Base-by-base conservation (phyloP, 352 stramenopile genomes). In the Globisporangium spiculum region DNA sequence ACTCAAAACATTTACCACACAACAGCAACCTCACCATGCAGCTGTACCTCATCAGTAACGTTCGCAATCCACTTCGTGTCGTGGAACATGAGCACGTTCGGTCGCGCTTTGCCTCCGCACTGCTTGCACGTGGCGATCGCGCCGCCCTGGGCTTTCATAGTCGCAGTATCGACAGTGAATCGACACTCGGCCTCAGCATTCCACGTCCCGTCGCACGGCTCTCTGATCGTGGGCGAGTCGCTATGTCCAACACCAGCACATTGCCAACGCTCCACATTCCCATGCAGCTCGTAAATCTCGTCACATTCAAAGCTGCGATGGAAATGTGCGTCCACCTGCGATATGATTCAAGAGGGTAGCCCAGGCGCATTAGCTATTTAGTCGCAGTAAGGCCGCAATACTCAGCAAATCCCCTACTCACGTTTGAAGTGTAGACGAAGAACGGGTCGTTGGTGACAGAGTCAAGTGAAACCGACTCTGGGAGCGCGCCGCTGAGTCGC, bases 401-500 rank as follows among this genome's bases (percentile, higher is more conserved):
- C 12, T 46, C 38, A 46, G 38, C 38, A 46, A 20, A 46, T 46
- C 12, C 14, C 10, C 38, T 46, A 55, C 73, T 54, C 73, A 97
- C 91, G 75, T 98, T 98, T 7, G 88, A 97, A 1, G 91, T 98
- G 76, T 96, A 98, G 70, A 96, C 61, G 69, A 97, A 98, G 71
- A 97, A 98, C 16, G 87, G 86, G 16, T 84, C 77, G 60, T 70
- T 79, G 3, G 84, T 85, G 46, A 90, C 71, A 9, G 62, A 66
- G 36, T 77, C 60, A 14, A 55, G 20, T 0, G 61, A 55, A 36
- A 84, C 75, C 34, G 60, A 70, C 4, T 62, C 60, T 6, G 79
- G 77, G 18, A 89, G 66, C 27, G 69, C 65, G 38, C 73, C 62
- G 10, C 65, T 75, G 55, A 77, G 63, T 27, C 74, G 71, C 3